A percentile compares a stretch with the other conserved stretches of the same genome.
These are phyloP conservation scores for Porcisia hertigi DNA, from an alignment of 208 protist species.

Conservation along the genomic window DNA sequence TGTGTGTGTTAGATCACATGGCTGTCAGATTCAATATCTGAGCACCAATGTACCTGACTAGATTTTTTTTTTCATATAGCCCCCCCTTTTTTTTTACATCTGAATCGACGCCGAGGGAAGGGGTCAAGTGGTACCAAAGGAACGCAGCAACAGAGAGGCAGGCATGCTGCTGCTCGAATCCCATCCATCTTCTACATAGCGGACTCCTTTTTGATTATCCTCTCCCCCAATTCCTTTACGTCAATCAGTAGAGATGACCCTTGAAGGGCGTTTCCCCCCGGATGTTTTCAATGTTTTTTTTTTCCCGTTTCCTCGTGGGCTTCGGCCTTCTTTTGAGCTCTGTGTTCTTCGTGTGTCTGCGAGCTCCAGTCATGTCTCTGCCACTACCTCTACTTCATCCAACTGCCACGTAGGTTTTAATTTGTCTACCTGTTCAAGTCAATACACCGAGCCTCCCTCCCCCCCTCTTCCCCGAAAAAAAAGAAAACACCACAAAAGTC, in stretches of 20 bases:
- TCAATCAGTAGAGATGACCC: too few species aligned
- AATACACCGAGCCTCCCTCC: not conserved
- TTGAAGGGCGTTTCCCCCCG: not conserved
- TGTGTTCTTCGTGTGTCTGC: not conserved
- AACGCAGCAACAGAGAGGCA: not conserved
- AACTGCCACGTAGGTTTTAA: not conserved
- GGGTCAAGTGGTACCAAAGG: too few species aligned
- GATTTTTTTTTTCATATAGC: not conserved
- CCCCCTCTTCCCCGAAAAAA: not conserved
- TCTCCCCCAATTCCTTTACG: not conserved
- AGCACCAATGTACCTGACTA: constrained; percentile 2
- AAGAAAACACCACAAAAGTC: not conserved
- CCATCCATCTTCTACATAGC: not conserved
- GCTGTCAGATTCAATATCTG: not conserved
- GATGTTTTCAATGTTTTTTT: not conserved
- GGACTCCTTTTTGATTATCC: not conserved
- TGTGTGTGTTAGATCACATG: not conserved
- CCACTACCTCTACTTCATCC: not conserved
- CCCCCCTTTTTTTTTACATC: not conserved
- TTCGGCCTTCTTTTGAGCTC: not conserved
- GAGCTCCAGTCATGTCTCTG: not conserved
- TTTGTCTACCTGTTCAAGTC: not conserved
- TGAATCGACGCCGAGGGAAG: not conserved
- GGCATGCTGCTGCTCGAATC: not conserved
- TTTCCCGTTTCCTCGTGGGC: not conserved